A percentile compares a stretch with the other conserved stretches of the same genome.
Evolutionary conservation across 2,329 filamentous ascomycete species (phyloP).

Genomic region (Cercospora sp.): DNA sequence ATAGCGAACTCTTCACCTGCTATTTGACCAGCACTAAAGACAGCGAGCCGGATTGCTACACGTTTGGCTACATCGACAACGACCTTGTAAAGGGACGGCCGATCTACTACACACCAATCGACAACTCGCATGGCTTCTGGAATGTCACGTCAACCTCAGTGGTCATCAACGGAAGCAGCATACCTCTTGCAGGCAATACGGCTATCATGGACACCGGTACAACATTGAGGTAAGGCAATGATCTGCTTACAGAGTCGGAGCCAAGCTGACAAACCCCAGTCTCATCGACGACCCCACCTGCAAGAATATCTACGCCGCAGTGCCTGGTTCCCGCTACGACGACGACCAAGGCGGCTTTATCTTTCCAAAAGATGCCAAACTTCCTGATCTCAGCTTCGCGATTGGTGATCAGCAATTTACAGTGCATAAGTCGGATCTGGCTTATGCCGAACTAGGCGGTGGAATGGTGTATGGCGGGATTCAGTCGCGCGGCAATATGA

Average conservation of each 20-base stretch:
- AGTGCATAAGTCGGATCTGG: slow-evolving; percentile 63
- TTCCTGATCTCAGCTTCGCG: slow-evolving; percentile 63
- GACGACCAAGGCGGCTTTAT: slow-evolving; percentile 53
- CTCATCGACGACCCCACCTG: slow-evolving; percentile 63
- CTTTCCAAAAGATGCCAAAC: slow-evolving; percentile 58
- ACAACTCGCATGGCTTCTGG: slow-evolving; percentile 69
- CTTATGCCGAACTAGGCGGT: slow-evolving; percentile 57
- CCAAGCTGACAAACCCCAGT: slow-evolving; percentile 35
- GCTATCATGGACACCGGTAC: slow-evolving; percentile 73
- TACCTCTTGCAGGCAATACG: slow-evolving; percentile 57
- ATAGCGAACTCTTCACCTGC: slow-evolving; percentile 62
- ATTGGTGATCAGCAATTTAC: slow-evolving; percentile 62
- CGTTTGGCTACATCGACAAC: slow-evolving; percentile 68
- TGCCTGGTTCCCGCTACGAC: slow-evolving; percentile 57
- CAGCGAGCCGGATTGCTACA: slow-evolving; percentile 58
- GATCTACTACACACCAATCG: slow-evolving; percentile 58
- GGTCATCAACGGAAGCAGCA: slow-evolving; percentile 57
- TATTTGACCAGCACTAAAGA: slow-evolving; percentile 62
- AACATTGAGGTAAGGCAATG: slow-evolving; percentile 49
- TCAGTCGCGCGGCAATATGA: slow-evolving; percentile 60
- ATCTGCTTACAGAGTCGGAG: too few species aligned
- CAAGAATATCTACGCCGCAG: slow-evolving; percentile 62
- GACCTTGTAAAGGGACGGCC: slow-evolving; percentile 53
- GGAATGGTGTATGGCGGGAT: slow-evolving; percentile 64
- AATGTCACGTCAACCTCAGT: slow-evolving; percentile 59